These are phyloP conservation scores for Apiospora rasikravindrae DNA, from an alignment of 2,329 filamentous ascomycete genomes.

Conservation along the genomic window DNA sequence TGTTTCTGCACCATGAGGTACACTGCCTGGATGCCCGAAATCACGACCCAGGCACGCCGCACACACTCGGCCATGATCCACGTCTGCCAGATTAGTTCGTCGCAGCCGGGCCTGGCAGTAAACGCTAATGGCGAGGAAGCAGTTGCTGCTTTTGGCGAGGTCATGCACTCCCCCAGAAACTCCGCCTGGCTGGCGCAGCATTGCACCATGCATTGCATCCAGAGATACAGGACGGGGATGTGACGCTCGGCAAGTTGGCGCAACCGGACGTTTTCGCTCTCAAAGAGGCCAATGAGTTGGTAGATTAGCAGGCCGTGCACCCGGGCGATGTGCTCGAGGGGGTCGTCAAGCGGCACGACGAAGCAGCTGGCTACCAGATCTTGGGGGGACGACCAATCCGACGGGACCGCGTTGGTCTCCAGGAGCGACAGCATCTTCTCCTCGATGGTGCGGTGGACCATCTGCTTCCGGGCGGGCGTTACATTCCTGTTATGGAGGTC, in stretches of 20 bases:
- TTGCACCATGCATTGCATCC: conserved; percentile 26
- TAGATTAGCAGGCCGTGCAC: conserved; percentile 35
- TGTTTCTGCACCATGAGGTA: conserved; percentile 32
- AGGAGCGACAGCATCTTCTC: conserved; percentile 26
- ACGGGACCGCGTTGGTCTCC: not conserved
- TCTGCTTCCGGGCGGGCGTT: not conserved
- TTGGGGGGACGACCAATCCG: not conserved
- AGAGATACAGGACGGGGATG: conserved; percentile 31
- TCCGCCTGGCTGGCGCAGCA: not conserved
- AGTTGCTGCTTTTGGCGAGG: not conserved
- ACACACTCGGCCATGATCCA: conserved; percentile 43
- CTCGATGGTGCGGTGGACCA: conserved; percentile 29
- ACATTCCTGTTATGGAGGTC: conserved; percentile 26
- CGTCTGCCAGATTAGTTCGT: conserved; percentile 26
- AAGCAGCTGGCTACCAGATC: not conserved
- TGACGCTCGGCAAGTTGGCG: conserved; percentile 31
- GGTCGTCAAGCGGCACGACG: not conserved
- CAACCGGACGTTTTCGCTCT: conserved; percentile 31
- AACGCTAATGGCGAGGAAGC: not conserved
- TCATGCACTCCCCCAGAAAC: not conserved
- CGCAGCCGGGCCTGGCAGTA: not conserved
- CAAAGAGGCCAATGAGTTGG: conserved; percentile 37
- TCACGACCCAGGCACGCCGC: conserved; percentile 35
- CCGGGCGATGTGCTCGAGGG: conserved; percentile 23
- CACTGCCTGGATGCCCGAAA: conserved; percentile 26